Conservation (phyloP, 139 green algal genomes). For the Closterium sp. region DNA sequence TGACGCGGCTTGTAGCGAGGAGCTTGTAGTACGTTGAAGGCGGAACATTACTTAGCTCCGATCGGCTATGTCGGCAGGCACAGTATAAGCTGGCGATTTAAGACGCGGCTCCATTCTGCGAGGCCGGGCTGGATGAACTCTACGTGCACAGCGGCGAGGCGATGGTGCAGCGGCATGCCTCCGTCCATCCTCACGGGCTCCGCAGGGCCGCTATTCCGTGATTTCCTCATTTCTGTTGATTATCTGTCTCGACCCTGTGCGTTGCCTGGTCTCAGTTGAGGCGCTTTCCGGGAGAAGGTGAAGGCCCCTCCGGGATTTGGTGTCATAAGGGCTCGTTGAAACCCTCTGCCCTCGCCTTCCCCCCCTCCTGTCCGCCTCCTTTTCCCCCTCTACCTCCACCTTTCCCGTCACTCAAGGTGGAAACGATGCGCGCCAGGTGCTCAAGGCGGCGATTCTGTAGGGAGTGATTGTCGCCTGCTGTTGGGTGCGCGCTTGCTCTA, state of each 20-base stretch:
- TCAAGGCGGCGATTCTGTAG: background rate
- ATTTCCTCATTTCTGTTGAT: background rate
- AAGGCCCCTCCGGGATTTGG: background rate
- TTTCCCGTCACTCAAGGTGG: no score
- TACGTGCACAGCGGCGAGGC: no score
- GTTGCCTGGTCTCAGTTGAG: background rate
- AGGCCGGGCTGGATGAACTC: no score
- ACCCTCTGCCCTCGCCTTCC: background rate
- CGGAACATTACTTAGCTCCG: no score
- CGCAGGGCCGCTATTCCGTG: background rate
- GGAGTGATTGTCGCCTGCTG: background rate
- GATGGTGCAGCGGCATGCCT: no score
- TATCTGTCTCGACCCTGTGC: background rate
- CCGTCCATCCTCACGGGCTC: background rate
- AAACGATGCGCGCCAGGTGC: background rate
- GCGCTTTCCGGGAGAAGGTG: background rate
- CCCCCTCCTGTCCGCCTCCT: background rate
- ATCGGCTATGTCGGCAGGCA: no score
- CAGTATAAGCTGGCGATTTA: no score
- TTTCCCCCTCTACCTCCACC: background rate
- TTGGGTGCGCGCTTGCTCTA: no score
- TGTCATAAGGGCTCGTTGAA: background rate
- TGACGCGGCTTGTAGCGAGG: no score
- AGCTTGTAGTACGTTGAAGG: background rate
- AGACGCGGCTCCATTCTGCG: no score